Percentiles rank a stretch among this genome's conserved stretches.
Conservation (phyloP, 2,329 filamentous ascomycete genomes). For the Orbilia quercus region DNA sequence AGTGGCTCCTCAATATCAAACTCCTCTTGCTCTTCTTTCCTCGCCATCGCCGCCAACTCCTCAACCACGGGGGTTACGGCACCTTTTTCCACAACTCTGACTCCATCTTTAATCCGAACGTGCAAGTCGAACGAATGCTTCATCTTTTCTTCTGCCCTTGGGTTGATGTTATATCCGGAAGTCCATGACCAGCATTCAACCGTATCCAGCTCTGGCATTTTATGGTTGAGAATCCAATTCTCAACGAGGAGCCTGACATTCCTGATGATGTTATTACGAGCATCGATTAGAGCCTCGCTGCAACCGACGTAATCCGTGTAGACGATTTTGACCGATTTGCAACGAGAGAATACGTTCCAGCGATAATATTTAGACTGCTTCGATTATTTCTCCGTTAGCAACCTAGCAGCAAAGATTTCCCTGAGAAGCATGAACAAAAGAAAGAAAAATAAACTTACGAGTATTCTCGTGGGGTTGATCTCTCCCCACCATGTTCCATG, state of each 20-base stretch:
- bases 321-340: conserved; percentile 14
- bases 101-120: no score
- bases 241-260: conserved; percentile 3
- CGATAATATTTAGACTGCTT: not conserved
- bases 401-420: no score
- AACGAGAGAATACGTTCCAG: conserved; percentile 8
- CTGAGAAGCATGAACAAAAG: not conserved
- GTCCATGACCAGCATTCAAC: not conserved
- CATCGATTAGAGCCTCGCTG: not conserved
- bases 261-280: not conserved
- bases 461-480: not conserved
- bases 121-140: no score
- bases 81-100: no score
- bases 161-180: no score
- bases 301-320: not conserved
- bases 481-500: conserved; percentile 8
- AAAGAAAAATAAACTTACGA: conserved; percentile 8
- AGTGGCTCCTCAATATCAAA: no score
- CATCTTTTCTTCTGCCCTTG: no score
- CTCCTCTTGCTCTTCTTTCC: no score
- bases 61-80: no score
- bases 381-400: not conserved
- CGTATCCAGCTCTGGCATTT: conserved; percentile 18
- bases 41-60: no score
- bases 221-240: conserved; percentile 8